A percentile compares a stretch with the other conserved stretches of the same genome.
phyloP scores from a whole-genome alignment of 2,329 filamentous ascomycete species.

The Didymella arachidicola region DNA sequence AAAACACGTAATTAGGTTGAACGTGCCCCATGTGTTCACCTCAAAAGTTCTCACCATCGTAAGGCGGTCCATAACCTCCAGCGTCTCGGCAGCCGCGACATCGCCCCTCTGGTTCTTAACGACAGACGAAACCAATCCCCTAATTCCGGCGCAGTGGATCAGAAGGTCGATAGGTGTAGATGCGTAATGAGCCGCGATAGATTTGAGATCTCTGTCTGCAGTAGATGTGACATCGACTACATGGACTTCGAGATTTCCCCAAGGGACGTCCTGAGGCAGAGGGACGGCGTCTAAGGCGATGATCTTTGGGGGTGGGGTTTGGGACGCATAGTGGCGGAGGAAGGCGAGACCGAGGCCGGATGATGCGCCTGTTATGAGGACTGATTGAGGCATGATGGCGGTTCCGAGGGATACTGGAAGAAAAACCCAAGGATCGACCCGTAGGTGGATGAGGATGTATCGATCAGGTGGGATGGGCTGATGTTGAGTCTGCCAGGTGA shows the following conservation, averaged over 20 bases:
- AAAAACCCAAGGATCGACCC: constrained; percentile 3
- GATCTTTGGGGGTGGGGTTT: constrained; percentile 20
- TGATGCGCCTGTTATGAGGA: constrained; percentile 92
- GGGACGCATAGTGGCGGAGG: constrained; percentile 34
- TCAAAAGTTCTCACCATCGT: constrained; percentile 53
- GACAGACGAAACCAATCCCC: constrained; percentile 51
- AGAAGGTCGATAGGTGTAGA: constrained; percentile 47
- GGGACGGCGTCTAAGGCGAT: constrained; percentile 34
- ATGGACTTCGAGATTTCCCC: constrained; percentile 20
- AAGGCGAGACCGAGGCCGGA: constrained; percentile 85
- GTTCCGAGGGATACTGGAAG: constrained; percentile 4
- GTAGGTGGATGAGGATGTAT: neutral
- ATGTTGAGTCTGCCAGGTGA: neutral
- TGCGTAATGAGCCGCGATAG: constrained; percentile 25
- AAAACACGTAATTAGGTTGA: constrained; percentile 50
- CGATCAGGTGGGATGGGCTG: too few species aligned
- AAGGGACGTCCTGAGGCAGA: constrained; percentile 1
- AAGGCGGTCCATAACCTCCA: constrained; percentile 49
- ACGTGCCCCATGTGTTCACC: constrained; percentile 55
- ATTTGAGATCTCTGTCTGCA: neutral
- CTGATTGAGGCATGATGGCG: constrained; percentile 57
- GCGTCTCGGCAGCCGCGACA: constrained; percentile 53
- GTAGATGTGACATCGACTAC: constrained; percentile 23
- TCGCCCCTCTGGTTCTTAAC: constrained; percentile 37
- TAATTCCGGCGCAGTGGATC: constrained; percentile 56